Evolutionary conservation across 345 rosid species (phyloP).

Genomic region (Aquilaria malaccensis): DNA sequence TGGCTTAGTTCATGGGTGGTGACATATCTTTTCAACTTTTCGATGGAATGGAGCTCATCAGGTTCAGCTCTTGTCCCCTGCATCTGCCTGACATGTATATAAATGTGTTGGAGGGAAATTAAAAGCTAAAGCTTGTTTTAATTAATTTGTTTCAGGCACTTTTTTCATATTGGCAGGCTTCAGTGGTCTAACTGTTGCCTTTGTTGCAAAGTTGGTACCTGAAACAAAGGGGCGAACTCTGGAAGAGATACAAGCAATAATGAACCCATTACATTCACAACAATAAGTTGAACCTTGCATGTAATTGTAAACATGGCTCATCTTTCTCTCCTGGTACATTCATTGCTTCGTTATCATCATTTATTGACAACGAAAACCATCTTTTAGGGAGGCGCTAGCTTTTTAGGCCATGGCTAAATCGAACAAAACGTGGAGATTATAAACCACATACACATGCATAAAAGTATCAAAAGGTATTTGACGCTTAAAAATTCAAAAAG

Average conservation of each 20-base stretch:
- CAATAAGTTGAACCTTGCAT: no score
- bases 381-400: no score
- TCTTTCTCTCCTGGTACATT: no score
- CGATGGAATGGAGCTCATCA: constrained; percentile 16
- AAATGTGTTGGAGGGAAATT: background rate
- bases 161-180: constrained; percentile 17
- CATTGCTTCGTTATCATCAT: no score
- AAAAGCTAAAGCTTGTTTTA: no score
- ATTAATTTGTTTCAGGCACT: constrained; percentile 10
- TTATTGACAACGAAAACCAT: no score
- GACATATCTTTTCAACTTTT: constrained; percentile 16
- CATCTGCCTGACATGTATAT: background rate
- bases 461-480: no score
- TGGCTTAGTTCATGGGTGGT: constrained; percentile 16
- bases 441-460: no score
- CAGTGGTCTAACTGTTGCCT: background rate
- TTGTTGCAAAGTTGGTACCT: constrained; percentile 8
- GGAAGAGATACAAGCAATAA: constrained; percentile 12
- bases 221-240: constrained; percentile 16
- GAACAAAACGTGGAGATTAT: no score
- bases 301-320: no score
- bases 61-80: background rate
- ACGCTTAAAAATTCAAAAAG: no score
- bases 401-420: no score
- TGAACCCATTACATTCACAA: background rate